Base-by-base conservation (phyloP, 495 filamentous ascomycete genomes). In the Emericellopsis terricola region DNA sequence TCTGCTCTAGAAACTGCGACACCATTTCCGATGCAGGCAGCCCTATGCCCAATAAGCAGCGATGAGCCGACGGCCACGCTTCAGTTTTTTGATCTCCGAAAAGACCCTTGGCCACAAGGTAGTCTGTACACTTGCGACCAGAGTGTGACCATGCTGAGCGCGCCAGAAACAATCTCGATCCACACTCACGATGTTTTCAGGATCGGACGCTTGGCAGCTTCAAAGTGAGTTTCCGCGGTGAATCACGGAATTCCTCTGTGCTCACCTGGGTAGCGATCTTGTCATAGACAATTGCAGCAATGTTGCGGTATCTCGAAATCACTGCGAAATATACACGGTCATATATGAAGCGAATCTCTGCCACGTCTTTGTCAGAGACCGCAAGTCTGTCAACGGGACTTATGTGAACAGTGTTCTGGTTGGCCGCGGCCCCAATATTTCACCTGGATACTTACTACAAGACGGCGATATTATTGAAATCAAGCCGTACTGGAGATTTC, bases 261-360 rank as follows among this genome's bases (percentile, higher is more conserved):
- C 26, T 28, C 24, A 16, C 30, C 32, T 32, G 33, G 39, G 19
- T 14, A 70, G 68, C 38, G 38, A 58, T 15, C 47, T 65, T 28
- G 48, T 51, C 13, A 41, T 74, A 18, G 23, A 47, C 0, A 26
- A 4, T 5, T 46, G 68, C 35, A 47, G 42, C 0, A 40, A 28
- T 2, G 13, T 16, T 15, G n/a, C 47, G 8, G 54, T 77, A 15
- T 81, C 73, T 3, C 69, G 66, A 23, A 52, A 51, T 23, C 74
- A 79, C 33, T 46, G 76, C 10, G 65, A 66, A n/a, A 62, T 79
- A 16, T 78, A 76, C 48, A 68, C 65, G 1, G 53, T 78, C 16
- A 41, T 66, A 3, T 71, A 37, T 7, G 28, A 37, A 15, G 28
- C 28, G 14, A 21, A 13, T 8, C 18, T 37, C 5, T 67, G 69